Evolutionary conservation across 306 rosid genomes (phyloP).

Genomic region (Argentina anserina): DNA sequence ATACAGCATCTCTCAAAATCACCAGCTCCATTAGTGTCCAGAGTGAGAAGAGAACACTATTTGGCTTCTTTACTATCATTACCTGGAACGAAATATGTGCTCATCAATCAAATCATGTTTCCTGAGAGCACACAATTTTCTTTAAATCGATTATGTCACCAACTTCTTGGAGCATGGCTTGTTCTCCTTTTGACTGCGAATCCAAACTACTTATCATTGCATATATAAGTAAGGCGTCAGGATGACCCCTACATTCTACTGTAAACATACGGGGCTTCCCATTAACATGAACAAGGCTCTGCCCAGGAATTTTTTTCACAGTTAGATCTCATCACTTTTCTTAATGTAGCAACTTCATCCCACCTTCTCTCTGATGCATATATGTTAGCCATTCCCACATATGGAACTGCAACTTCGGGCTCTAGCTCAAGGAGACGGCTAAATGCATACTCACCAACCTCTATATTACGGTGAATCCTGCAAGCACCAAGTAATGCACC

Average conservation of each 20-base stretch:
- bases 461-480: slow-evolving; percentile 48
- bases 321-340: slow-evolving; percentile 51
- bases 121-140: background rate
- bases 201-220: slow-evolving; percentile 38
- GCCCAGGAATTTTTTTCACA: slow-evolving; percentile 57
- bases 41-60: background rate
- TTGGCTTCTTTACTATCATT: background rate
- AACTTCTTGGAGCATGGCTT: background rate
- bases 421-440: slow-evolving; percentile 44
- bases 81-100: background rate
- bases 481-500: slow-evolving; percentile 61
- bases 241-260: slow-evolving; percentile 58
- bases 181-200: slow-evolving; percentile 37
- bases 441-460: slow-evolving; percentile 42
- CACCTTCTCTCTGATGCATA: slow-evolving; percentile 64
- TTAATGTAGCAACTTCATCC: slow-evolving; percentile 56
- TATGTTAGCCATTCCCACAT: slow-evolving; percentile 62
- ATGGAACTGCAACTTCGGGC: slow-evolving; percentile 46
- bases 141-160: background rate
- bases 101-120: background rate
- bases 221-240: slow-evolving; percentile 40
- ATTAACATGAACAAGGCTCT: slow-evolving; percentile 54
- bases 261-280: slow-evolving; percentile 43
- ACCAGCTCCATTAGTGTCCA: background rate
- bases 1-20: background rate